A percentile compares a stretch with the other conserved stretches of the same genome.
Conservation (phyloP, 352 stramenopile genomes). For the Globisporangium megalacanthum region DNA sequence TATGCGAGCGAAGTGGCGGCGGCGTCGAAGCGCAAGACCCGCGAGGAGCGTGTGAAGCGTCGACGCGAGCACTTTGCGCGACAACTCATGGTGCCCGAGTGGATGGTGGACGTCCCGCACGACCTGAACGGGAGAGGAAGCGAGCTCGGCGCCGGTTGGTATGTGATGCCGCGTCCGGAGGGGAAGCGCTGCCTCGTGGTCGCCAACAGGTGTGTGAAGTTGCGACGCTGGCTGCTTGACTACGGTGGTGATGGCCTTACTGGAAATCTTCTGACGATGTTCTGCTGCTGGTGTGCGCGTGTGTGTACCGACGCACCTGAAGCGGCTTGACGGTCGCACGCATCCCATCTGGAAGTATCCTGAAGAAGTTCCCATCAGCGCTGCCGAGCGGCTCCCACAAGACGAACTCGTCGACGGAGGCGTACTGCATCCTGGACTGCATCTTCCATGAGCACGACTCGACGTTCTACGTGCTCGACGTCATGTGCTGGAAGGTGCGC, state of each 20-base stretch:
- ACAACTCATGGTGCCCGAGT: slow-evolving; percentile 88
- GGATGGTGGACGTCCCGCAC: slow-evolving; percentile 81
- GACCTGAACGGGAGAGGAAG: slow-evolving; percentile 81
- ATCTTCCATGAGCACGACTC: slow-evolving; percentile 86
- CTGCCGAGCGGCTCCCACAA: slow-evolving; percentile 80
- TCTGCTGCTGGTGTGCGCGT: neutral
- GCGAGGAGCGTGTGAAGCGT: slow-evolving; percentile 73
- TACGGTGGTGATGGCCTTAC: neutral
- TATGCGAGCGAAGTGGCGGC: slow-evolving; percentile 5
- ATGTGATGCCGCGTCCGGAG: slow-evolving; percentile 87
- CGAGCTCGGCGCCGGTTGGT: slow-evolving; percentile 77
- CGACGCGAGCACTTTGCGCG: slow-evolving; percentile 68
- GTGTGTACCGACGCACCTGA: neutral
- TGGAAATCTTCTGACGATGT: slow-evolving; percentile 1
- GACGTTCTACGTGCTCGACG: slow-evolving; percentile 91
- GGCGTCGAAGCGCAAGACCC: slow-evolving; percentile 46
- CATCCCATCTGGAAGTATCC: slow-evolving; percentile 65
- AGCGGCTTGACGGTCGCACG: slow-evolving; percentile 78
- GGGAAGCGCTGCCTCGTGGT: slow-evolving; percentile 89
- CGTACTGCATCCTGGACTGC: slow-evolving; percentile 90
- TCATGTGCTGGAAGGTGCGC: slow-evolving; percentile 90
- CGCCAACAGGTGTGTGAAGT: slow-evolving; percentile 54
- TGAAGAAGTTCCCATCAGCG: slow-evolving; percentile 85
- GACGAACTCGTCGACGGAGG: slow-evolving; percentile 58
- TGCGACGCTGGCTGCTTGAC: neutral